phyloP scores from a whole-genome alignment of 2,329 filamentous ascomycete species.

The Exophiala viscosa region DNA sequence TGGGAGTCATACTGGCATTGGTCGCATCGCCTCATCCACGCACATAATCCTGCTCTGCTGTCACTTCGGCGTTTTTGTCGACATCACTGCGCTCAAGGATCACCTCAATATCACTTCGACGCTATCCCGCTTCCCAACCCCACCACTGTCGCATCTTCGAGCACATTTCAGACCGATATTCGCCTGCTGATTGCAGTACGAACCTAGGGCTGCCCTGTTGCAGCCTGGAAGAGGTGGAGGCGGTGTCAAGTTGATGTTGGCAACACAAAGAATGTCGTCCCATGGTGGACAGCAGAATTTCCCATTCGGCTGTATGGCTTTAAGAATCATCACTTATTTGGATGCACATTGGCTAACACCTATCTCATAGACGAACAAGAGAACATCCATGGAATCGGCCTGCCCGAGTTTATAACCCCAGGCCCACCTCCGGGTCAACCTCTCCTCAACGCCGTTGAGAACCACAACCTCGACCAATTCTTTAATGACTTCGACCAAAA shows the following conservation, averaged over 20 bases:
- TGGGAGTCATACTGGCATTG: no score
- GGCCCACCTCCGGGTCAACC: constrained; percentile 26
- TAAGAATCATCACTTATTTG: not conserved
- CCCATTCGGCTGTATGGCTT: constrained; percentile 28
- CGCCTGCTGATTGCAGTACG: constrained; percentile 3
- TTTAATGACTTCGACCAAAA: constrained; percentile 27
- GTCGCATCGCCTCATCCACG: no score
- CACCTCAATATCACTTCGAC: no score
- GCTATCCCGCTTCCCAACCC: not conserved
- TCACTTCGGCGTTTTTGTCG: no score
- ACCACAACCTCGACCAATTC: constrained; percentile 26
- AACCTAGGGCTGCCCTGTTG: constrained; percentile 12
- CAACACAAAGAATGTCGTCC: constrained; percentile 29
- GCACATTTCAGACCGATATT: not conserved
- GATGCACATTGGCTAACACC: constrained; percentile 12
- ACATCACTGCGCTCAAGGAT: no score
- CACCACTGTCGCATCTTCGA: not conserved
- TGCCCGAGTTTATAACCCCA: constrained; percentile 26
- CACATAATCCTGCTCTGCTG: no score
- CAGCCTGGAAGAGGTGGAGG: constrained; percentile 18
- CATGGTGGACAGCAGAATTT: constrained; percentile 28
- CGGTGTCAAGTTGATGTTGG: constrained; percentile 22
- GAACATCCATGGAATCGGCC: constrained; percentile 26
- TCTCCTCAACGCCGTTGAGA: constrained; percentile 27
- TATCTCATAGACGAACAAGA: constrained; percentile 22